Conservation (phyloP, 2,329 filamentous ascomycete species). For the Colletotrichum musae region DNA sequence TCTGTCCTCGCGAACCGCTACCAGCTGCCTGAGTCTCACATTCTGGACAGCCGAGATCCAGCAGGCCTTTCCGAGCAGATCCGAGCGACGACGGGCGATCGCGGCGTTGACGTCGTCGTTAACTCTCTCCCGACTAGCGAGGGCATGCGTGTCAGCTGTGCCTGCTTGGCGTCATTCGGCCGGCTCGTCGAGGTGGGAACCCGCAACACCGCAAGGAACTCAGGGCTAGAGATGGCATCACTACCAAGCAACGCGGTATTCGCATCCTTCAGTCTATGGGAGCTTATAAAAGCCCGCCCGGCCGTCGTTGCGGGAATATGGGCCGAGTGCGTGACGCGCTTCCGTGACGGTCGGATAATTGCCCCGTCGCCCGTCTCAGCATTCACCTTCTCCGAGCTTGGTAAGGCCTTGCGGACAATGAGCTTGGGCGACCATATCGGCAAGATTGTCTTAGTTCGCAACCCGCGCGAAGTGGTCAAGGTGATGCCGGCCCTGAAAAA, state of each 20-base stretch:
- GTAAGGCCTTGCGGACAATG: conserved; percentile 57
- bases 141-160: conserved; percentile 54
- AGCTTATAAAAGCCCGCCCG: conserved; percentile 40
- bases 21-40: conserved; percentile 47
- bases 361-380: too few species aligned
- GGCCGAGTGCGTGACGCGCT: conserved; percentile 3
- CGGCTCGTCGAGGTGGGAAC: conserved; percentile 59
- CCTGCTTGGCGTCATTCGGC: conserved; percentile 56
- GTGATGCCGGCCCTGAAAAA: neutral
- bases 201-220: conserved; percentile 52
- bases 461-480: neutral
- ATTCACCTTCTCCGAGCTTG: conserved; percentile 44
- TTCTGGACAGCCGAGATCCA: conserved; percentile 49
- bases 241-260: conserved; percentile 50
- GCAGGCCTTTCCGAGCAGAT: conserved; percentile 47
- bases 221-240: conserved; percentile 57
- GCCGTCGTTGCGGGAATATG: conserved; percentile 40
- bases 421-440: conserved; percentile 56
- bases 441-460: conserved; percentile 52
- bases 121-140: conserved; percentile 54
- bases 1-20: conserved; percentile 43
- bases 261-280: conserved; percentile 51
- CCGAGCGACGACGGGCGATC: conserved; percentile 42
- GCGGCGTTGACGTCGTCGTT: conserved; percentile 51
- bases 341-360: too few species aligned